These are phyloP conservation scores for Lizanozyma gosingica DNA, from an alignment of 1,139 yeast species.

Conservation along the genomic window DNA sequence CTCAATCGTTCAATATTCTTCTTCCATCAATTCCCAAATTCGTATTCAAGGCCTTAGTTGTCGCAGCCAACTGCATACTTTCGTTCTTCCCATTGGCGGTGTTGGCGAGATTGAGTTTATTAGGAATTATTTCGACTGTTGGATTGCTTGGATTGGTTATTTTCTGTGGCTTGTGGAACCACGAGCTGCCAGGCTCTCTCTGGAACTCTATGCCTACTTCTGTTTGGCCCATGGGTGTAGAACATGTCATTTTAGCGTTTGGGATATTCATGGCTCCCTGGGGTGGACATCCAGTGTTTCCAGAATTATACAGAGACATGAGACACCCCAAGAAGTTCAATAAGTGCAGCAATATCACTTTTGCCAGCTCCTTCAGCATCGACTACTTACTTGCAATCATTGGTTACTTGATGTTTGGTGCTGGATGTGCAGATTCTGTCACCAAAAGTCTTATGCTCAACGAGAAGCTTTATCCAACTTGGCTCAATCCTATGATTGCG, in stretches of 20 bases:
- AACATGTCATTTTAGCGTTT: constrained; percentile 47
- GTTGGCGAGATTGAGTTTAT: constrained; percentile 60
- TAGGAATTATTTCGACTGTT: constrained; percentile 68
- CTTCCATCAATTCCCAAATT: constrained; percentile 42
- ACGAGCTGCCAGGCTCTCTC: constrained; percentile 58
- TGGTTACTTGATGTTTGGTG: constrained; percentile 37
- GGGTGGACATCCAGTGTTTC: constrained; percentile 88
- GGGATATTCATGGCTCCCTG: constrained; percentile 82
- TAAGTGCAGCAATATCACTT: constrained; percentile 22
- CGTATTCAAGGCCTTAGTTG: constrained; percentile 41
- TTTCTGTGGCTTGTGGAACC: constrained; percentile 52
- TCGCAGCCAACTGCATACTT: constrained; percentile 44
- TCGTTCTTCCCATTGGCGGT: constrained; percentile 69
- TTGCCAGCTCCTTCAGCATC: constrained; percentile 22
- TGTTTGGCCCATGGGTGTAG: constrained; percentile 44
- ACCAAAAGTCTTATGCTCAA: constrained; percentile 31
- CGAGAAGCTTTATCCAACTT: constrained; percentile 19
- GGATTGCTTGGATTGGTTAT: constrained; percentile 51
- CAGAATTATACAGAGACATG: constrained; percentile 75
- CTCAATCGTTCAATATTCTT: constrained; percentile 71
- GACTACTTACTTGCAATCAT: constrained; percentile 26
- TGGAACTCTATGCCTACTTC: constrained; percentile 40
- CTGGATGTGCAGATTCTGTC: constrained; percentile 26
- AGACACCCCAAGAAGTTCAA: constrained; percentile 50
- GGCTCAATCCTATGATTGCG: constrained; percentile 23